Conservation (phyloP, 495 filamentous ascomycete genomes). For the Pseudotulostoma volvatum region DNA sequence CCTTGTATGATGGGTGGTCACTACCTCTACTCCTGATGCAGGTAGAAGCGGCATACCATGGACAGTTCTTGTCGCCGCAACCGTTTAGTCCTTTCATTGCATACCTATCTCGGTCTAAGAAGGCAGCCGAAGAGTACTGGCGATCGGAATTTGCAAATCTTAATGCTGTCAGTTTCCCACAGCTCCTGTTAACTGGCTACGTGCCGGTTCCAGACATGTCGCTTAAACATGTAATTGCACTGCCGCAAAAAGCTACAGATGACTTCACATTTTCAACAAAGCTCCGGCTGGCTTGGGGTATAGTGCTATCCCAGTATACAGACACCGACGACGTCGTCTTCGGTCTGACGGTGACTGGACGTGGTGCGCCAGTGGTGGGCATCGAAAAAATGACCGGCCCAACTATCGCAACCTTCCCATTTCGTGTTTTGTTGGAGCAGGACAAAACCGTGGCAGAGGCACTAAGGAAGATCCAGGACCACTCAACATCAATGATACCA, state of each 20-base stretch:
- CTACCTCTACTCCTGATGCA: slow-evolving; percentile 15
- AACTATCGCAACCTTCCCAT: slow-evolving; percentile 33
- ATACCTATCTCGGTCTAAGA: slow-evolving; percentile 9
- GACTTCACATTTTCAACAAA: slow-evolving; percentile 15
- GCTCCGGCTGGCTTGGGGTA: slow-evolving; percentile 21
- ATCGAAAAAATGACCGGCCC: slow-evolving; percentile 22
- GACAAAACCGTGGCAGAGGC: slow-evolving; percentile 10
- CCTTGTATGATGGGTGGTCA: slow-evolving; percentile 43
- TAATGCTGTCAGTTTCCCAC: slow-evolving; percentile 29
- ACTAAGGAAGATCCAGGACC: slow-evolving; percentile 22
- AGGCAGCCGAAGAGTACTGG: slow-evolving; percentile 16
- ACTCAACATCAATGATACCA: slow-evolving; percentile 17
- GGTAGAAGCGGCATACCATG: slow-evolving; percentile 7
- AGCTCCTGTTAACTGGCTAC: slow-evolving; percentile 15
- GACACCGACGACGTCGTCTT: slow-evolving; percentile 20
- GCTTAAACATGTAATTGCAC: slow-evolving; percentile 22
- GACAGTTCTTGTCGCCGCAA: slow-evolving; percentile 14
- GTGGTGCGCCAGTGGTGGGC: slow-evolving; percentile 18
- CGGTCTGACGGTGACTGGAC: slow-evolving; percentile 18
- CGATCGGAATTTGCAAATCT: slow-evolving; percentile 24
- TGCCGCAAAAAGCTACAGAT: slow-evolving; percentile 1
- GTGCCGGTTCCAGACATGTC: neutral
- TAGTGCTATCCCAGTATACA: slow-evolving; percentile 16
- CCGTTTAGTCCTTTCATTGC: slow-evolving; percentile 13
- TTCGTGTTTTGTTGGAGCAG: slow-evolving; percentile 23